These are phyloP conservation scores for Candolleomyces eurysporus DNA, from an alignment of 768 basidiomycete species.

Conservation along the genomic window DNA sequence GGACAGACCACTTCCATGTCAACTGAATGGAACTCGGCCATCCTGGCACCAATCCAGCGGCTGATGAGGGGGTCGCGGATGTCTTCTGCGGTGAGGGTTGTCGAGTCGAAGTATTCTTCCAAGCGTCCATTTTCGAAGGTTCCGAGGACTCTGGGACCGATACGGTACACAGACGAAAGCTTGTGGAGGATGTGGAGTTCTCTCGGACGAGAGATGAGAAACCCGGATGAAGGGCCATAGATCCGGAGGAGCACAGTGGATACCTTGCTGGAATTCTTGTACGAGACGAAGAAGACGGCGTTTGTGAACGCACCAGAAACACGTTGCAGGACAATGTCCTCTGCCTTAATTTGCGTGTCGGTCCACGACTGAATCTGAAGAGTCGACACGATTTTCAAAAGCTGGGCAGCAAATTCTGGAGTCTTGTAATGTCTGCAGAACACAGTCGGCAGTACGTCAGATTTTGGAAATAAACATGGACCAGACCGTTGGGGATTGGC, in stretches of 20 bases:
- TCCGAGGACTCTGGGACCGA: constrained; percentile 91
- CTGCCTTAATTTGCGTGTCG: constrained; percentile 40
- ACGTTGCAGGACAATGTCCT: constrained; percentile 63
- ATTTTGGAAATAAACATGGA: constrained; percentile 2
- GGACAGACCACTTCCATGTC: constrained; percentile 70
- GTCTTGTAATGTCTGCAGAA: constrained; percentile 63
- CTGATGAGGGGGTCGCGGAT: constrained; percentile 75
- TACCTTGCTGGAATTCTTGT: constrained; percentile 43
- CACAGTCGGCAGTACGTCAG: constrained; percentile 22
- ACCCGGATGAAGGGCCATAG: constrained; percentile 84
- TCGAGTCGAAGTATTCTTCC: constrained; percentile 93
- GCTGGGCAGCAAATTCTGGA: constrained; percentile 46
- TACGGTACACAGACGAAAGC: constrained; percentile 82
- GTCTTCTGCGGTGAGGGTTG: constrained; percentile 74
- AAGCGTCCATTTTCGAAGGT: constrained; percentile 95
- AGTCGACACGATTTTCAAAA: constrained; percentile 54
- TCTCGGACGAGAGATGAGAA: constrained; percentile 82
- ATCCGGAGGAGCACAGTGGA: constrained; percentile 84
- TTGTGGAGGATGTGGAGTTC: constrained; percentile 89
- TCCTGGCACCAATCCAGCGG: constrained; percentile 86
- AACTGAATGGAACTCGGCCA: constrained; percentile 95
- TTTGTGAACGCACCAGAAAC: constrained; percentile 94
- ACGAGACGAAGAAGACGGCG: constrained; percentile 95
- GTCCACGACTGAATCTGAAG: constrained; percentile 64
- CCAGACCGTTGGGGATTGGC: constrained; percentile 27